Conservation (phyloP, 768 basidiomycete species). For the Tephrocybe sp. region DNA sequence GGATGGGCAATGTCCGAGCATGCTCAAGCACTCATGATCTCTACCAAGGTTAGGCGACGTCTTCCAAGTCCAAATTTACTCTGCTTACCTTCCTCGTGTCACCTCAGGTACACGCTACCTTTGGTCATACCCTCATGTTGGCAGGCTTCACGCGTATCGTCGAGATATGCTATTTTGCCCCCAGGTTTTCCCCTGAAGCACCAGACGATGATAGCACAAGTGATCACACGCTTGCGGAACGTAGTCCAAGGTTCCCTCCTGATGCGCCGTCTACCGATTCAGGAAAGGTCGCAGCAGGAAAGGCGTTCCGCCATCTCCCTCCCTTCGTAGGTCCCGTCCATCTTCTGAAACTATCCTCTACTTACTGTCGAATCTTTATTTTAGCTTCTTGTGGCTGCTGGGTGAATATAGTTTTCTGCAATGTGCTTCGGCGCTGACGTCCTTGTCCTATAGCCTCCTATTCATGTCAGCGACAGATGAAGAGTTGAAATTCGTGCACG, state of each 20-base stretch:
- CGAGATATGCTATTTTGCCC: conserved; percentile 78
- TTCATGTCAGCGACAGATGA: conserved; percentile 97
- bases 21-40: conserved; percentile 78
- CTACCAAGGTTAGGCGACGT: conserved; percentile 58
- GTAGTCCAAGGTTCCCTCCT: conserved; percentile 13
- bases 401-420: conserved; percentile 38
- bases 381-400: conserved; percentile 70
- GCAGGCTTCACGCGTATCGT: conserved; percentile 79
- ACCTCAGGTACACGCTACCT: conserved; percentile 71
- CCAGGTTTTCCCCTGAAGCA: conserved; percentile 26
- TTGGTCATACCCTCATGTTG: conserved; percentile 82
- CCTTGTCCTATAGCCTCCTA: conserved; percentile 47
- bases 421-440: not conserved
- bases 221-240: conserved; percentile 63
- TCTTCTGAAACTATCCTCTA: conserved; percentile 1
- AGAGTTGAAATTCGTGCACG: conserved; percentile 69
- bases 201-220: conserved; percentile 54
- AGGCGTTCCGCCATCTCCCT: conserved; percentile 81
- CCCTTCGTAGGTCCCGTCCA: conserved; percentile 71
- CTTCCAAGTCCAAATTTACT: not conserved
- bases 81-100: not conserved
- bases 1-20: conserved; percentile 96
- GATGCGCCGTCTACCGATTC: conserved; percentile 16
- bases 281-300: conserved; percentile 38
- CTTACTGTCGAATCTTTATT: conserved; percentile 1